A percentile compares a stretch with the other conserved stretches of the same genome.
Conservation (phyloP, 1,139 yeast species). For the Yamadazyma oceani region DNA sequence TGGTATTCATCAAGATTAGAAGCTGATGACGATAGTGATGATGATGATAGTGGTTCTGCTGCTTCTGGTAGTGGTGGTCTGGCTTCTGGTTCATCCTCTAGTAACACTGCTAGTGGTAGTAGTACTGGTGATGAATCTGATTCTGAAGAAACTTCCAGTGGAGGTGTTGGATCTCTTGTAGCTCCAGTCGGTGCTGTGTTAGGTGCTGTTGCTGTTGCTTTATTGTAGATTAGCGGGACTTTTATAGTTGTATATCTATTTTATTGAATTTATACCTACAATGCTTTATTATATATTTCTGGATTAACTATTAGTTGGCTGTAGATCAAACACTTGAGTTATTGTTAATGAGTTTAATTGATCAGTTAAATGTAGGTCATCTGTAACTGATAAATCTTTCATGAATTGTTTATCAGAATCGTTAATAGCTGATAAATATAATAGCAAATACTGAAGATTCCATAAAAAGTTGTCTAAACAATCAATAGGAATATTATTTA, state of each 20-base stretch:
- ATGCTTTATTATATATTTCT: no score
- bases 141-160: conserved; percentile 11
- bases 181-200: conserved; percentile 38
- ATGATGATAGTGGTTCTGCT: conserved; percentile 8
- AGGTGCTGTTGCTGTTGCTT: conserved; percentile 37
- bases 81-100: conserved; percentile 9
- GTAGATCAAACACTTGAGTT: background rate
- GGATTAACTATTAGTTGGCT: no score
- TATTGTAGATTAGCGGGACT: no score
- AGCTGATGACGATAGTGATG: conserved; percentile 18
- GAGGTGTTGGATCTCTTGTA: conserved; percentile 16
- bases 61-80: conserved; percentile 8
- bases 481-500: conserved; percentile 35
- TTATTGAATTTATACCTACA: background rate
- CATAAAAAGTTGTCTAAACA: conserved; percentile 44
- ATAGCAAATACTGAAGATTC: conserved; percentile 39
- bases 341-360: background rate
- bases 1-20: conserved; percentile 38
- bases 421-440: conserved; percentile 32
- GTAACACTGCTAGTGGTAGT: conserved; percentile 7
- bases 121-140: conserved; percentile 9
- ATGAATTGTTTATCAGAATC: background rate
- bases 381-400: background rate
- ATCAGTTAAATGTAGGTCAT: background rate
- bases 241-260: conserved; percentile 3